Evolutionary conservation across 129 eudicot genomes (phyloP), one percentile per base, ranked within the genome.

Genomic region (Smallanthus sonchifolius): DNA sequence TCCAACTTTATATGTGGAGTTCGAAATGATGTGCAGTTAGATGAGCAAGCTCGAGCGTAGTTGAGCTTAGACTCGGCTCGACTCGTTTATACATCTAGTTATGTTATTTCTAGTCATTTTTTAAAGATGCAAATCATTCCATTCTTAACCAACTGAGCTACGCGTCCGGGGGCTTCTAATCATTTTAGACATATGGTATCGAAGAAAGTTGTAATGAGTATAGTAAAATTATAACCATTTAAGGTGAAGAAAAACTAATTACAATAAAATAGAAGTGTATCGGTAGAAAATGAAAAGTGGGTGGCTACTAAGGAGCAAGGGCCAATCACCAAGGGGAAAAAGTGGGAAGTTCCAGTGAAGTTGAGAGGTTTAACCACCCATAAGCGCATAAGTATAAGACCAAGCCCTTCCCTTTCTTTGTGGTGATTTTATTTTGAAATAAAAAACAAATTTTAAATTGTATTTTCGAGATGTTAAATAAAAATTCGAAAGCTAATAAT

Each of bases 291-390:
- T 36, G 47, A 62, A 49, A 47, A 70, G 71, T 62, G 59, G 65
- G 43, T 36, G 70, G 80, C 75, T 42, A 76, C 69, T 56, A 76
- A 66, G 80, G 70, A 69, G 64, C 47, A 11, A 9, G 74, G 17
- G 59, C 65, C 49, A 19, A 4, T n/a, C n/a, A n/a, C n/a, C n/a
- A n/a, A n/a, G n/a, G 35, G 63, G 59, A 65, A 20, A 65, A 54
- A 75, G 40, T 59, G 55, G 37, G 24, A 61, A 30, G 72, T 78
- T 70, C 54, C 17, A 73, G 52, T 70, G 72, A 78, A 71, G 77
- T 71, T 62, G 82, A 70, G 82, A 70, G 77, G 77, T 78, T 78
- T 72, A 78, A 72, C 82, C 37, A 78, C 77, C 75, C 48, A 57
- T 57, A 24, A 24, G 30, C 77, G 69, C 48, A 57, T 57, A 54